Base-by-base conservation (phyloP, 352 stramenopile species). In the Pythium biforme region DNA sequence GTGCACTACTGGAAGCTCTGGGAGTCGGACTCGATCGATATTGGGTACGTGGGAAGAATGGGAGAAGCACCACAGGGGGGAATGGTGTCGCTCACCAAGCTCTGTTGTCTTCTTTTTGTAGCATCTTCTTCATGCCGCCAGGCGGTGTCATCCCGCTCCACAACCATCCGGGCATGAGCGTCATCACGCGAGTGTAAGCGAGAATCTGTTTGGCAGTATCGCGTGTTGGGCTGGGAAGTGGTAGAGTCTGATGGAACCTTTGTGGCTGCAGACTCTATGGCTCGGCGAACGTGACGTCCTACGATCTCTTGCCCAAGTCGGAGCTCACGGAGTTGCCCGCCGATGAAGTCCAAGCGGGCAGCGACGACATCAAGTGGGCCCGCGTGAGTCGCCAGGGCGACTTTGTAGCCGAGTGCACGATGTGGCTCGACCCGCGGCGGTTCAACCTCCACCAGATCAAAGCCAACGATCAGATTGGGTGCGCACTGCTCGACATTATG, bases 1-100 rank as follows among this genome's bases (percentile, higher is more conserved):
- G 81, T 94, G 22, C 84, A 92, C 64, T 94, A 94, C 58, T 92
- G 83, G 80, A 94, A 92, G 66, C 73, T 94, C 4, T 94, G 81
- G 83, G 83, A 94, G 50, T 89, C 77, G 4, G 85, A 94, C 51
- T 88, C 74, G 17, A 92, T 94, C 49, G 83, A 89, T 66, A 88
- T 94, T 60, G 85, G 85, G 76, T 85, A 59, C 23, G 64, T 55
- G n/a, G 12, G 6, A n/a, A n/a, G 25, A 23, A 9, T 54, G 7
- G 6, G 14, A 40, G 46, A 41, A 17, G 1, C 6, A 1, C 14
- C 6, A n/a, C 8, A 14, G 31, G 31, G 14, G 5, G 19, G 5
- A 23, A 47, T 26, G n/a, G 4, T 47, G 40, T 20, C 37, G 37
- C 40, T 47, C n/a, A 25, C 27, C 7, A 17, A 26, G 11, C 9